Conservation (phyloP, 345 rosid genomes). For the Syzygium jambos region DNA sequence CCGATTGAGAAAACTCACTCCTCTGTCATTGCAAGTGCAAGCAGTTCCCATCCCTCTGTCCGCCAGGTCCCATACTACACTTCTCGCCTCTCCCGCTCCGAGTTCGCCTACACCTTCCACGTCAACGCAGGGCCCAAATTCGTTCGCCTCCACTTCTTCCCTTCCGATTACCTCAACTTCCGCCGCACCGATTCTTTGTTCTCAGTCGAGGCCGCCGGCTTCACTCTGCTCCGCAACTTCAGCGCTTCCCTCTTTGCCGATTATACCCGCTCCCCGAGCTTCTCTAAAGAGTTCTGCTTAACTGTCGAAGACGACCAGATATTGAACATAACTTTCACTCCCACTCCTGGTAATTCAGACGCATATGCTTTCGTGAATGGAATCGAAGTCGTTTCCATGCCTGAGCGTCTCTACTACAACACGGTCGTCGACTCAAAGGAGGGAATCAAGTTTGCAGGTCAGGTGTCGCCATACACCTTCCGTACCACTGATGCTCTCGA, state of each 20-base stretch:
- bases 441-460: not conserved
- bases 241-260: conserved; percentile 10
- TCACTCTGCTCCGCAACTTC: conserved; percentile 14
- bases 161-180: not conserved
- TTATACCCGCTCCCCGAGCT: not conserved
- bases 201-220: conserved; percentile 13
- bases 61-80: not conserved
- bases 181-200: not conserved
- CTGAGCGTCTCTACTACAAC: conserved; percentile 11
- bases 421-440: fast-evolving
- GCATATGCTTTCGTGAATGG: conserved; percentile 31
- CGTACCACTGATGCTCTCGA: not conserved
- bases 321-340: conserved; percentile 13
- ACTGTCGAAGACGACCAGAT: not conserved
- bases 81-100: conserved; percentile 8
- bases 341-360: not conserved
- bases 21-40: not conserved
- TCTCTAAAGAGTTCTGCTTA: conserved; percentile 17
- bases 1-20: not conserved
- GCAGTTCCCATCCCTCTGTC: not conserved
- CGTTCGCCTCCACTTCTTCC: conserved; percentile 19
- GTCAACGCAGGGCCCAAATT: conserved; percentile 22
- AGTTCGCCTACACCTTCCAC: conserved; percentile 20
- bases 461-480: fast-evolving
- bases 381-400: conserved; percentile 31